Base-by-base conservation (phyloP, 495 filamentous ascomycete genomes). In the Penicillium daleae region DNA sequence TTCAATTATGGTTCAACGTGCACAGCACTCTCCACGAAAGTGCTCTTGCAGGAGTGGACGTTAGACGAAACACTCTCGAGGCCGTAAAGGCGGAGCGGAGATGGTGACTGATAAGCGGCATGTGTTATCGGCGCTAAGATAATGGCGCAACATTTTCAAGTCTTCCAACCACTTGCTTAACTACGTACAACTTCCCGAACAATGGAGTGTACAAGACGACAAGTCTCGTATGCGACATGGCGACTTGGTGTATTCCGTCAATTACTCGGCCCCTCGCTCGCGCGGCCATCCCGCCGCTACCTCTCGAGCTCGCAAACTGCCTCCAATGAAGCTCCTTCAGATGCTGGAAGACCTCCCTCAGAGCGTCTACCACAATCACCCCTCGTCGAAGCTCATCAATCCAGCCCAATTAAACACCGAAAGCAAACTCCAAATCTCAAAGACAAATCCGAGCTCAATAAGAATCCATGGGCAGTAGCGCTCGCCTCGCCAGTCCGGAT, bases 401-500 rank as follows among this genome's bases (percentile, higher is more conserved):
- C 64, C 22, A 60, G 61, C 52, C 60, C 64, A 27, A 52, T 53
- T 4, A 62, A 62, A 32, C 63, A 66, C 40, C 64, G 60, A 64
- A 76, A 77, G 75, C 67, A 33, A 35, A 59, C 44, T 13, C 21
- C 69, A 56, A 74, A 64, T 82, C 81, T 85, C 19, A 77, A 79
- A 21, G 87, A 77, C 55, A 51, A 60, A 17, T 64, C 66, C 7
- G 61, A 69, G 4, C 66, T 82, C 6, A 15, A 33, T 17, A 63
- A 70, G 6, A 81, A 82, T 37, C 78, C 80, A n/a, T 82, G 78
- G 78, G 80, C 80, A 5, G 59, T 71, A 21, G 76, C 89, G 12
- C 83, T 97, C 7, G 90, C 88, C 17, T 86, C 85, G 0, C 86
- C 88, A 0, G 40, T 85, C 17, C 86, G 93, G 32, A 69, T 72